Percentiles rank a stretch among this genome's conserved stretches.
Evolutionary conservation across 345 rosid species (phyloP).

Genomic region (Boechera stricta): DNA sequence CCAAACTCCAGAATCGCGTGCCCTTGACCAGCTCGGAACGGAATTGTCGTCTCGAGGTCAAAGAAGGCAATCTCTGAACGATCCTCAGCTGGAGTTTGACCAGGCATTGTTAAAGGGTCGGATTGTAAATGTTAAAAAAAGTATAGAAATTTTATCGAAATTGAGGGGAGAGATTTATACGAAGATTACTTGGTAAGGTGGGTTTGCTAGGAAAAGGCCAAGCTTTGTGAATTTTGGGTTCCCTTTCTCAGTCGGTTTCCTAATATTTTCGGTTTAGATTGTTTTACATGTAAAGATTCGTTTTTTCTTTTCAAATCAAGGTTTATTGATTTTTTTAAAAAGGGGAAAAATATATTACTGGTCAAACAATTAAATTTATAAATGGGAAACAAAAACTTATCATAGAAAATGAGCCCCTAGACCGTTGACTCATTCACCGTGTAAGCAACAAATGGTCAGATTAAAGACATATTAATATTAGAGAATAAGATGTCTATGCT

Average conservation of each 20-base stretch:
- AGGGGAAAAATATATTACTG: no score
- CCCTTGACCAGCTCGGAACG: slow-evolving; percentile 61
- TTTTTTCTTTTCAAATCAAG: neutral
- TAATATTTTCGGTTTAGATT: no score
- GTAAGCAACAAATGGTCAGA: no score
- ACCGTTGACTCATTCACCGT: no score
- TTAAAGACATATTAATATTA: no score
- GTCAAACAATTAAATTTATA: no score
- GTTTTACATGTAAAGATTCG: neutral
- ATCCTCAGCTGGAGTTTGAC: slow-evolving; percentile 42
- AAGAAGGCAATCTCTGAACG: slow-evolving; percentile 86
- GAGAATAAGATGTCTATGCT: no score
- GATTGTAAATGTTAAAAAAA: slow-evolving; percentile 6
- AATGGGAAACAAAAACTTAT: no score
- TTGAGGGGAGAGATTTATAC: slow-evolving; percentile 13
- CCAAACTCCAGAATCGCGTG: slow-evolving; percentile 82
- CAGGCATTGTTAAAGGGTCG: slow-evolving; percentile 33
- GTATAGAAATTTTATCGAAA: slow-evolving; percentile 1
- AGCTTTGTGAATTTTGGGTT: no score
- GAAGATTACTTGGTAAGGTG: slow-evolving; percentile 28
- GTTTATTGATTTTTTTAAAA: no score
- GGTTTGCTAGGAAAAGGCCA: slow-evolving; percentile 26
- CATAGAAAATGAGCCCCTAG: no score
- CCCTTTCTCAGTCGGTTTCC: no score
- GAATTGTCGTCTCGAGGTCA: slow-evolving; percentile 90